Conservation (phyloP, 306 rosid genomes). For the Crotalaria pallida region DNA sequence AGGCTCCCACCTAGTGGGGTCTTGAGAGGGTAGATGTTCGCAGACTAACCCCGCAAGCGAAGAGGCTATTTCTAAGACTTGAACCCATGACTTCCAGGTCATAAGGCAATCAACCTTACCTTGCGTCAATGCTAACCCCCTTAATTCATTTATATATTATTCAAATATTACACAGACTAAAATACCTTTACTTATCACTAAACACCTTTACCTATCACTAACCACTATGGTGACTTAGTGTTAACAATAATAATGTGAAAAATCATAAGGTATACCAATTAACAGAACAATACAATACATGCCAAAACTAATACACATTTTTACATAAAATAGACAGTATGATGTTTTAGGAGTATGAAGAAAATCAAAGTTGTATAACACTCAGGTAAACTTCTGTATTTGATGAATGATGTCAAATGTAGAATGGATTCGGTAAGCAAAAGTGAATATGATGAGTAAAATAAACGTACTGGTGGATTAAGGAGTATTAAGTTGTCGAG, state of each 20-base stretch:
- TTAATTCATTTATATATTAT: too few relatives aligned
- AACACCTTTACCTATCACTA: too few relatives aligned
- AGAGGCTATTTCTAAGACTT: too few relatives aligned
- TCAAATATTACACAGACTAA: too few relatives aligned
- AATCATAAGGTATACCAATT: not conserved
- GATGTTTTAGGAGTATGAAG: not conserved
- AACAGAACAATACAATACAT: not conserved
- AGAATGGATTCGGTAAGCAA: not conserved
- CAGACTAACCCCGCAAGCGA: too few relatives aligned
- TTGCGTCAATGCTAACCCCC: too few relatives aligned
- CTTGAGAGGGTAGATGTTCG: too few relatives aligned
- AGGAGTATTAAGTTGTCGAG: conserved; percentile 57
- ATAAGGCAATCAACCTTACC: too few relatives aligned
- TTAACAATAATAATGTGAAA: not conserved
- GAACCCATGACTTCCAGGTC: too few relatives aligned
- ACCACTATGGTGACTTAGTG: too few relatives aligned
- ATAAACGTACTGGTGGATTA: conserved; percentile 69
- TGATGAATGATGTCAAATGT: not conserved
- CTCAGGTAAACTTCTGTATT: not conserved
- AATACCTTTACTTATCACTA: too few relatives aligned
- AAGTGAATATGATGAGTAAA: conserved; percentile 7
- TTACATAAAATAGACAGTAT: not conserved
- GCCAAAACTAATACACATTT: not conserved
- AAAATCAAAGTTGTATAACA: conserved; percentile 3
- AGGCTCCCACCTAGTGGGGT: too few relatives aligned